Evolutionary conservation across 1,284 basidiomycete species (phyloP).

Genomic region (Dichomitus squalens): DNA sequence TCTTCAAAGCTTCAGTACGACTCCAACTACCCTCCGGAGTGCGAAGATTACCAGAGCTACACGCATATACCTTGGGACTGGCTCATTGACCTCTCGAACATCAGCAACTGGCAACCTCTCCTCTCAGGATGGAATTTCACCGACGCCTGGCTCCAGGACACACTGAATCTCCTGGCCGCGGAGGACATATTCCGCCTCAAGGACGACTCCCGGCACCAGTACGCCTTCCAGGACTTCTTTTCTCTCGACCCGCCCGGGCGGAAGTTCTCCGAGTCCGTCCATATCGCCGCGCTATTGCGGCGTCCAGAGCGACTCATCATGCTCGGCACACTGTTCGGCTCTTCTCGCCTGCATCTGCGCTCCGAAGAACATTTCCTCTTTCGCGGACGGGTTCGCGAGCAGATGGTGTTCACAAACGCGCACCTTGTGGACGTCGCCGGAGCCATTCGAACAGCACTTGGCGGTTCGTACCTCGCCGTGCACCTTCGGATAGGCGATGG

Average conservation of each 20-base stretch:
- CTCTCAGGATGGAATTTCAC: conserved; percentile 51
- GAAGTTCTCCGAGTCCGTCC: conserved; percentile 46
- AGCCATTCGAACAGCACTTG: conserved; percentile 46
- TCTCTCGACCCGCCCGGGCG: conserved; percentile 22
- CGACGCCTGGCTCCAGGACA: conserved; percentile 46
- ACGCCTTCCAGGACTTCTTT: conserved; percentile 61
- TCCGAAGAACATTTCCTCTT: conserved; percentile 39
- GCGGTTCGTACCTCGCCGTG: conserved; percentile 58
- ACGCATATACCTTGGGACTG: conserved; percentile 69
- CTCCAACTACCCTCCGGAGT: conserved; percentile 49
- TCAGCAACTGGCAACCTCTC: conserved; percentile 42
- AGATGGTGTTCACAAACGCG: conserved; percentile 56
- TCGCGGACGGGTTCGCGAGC: conserved; percentile 48
- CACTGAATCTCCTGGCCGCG: conserved; percentile 38
- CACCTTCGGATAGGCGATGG: conserved; percentile 74
- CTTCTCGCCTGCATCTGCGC: conserved; percentile 59
- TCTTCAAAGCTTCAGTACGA: conserved; percentile 34
- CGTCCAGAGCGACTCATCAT: conserved; percentile 53
- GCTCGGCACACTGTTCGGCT: conserved; percentile 71
- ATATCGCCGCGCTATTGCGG: conserved; percentile 44
- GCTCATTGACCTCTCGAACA: conserved; percentile 55
- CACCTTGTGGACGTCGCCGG: conserved; percentile 44
- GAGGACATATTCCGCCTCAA: conserved; percentile 49
- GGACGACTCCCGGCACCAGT: conserved; percentile 63
- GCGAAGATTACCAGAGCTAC: conserved; percentile 57